Evolutionary conservation across 805 yeast species (phyloP), one percentile per base, ranked within the genome.

Genomic region (Candida morakotiae): DNA sequence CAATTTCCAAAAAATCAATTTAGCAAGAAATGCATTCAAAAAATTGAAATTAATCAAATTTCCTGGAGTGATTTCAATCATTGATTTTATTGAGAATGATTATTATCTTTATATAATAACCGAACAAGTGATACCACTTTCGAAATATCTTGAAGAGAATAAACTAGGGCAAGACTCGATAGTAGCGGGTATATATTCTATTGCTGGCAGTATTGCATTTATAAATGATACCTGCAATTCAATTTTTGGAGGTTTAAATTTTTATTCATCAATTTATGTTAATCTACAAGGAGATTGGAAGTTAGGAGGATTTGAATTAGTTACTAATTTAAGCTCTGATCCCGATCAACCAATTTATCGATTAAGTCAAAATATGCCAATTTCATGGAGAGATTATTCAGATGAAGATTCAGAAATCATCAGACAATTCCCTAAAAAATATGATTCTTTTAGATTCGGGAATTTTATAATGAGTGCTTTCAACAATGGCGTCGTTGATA

Each of bases 231-330:
- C 77, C 41, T 76, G 77, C 24, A 52, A 66, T 5, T 75, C 82
- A 18, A 63, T 83, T 5, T 83, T 85, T 51, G 91, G 88, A 5
- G 39, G 39, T 3, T 45, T 87, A 9, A 69, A 74, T 40, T 33
- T 54, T 9, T 46, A 62, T 14, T 66, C 73, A 28, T 74, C 84
- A 1, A 71, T 89, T 1, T 88, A 64, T 53, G 79, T 86, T 11
- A 82, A 75, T 38, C 35, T 38, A 9, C 73, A 69, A 21, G 95
- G 96, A 10, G 94, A 84, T 51, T 87, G 95, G 91, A 81, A 78
- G 41, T 54, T 89, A 19, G 83, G 84, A 41, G 95, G 96, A 1
- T 79, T 88, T 49, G 97, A 89, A 56, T 56, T 81, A 1, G 59
- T 78, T 24, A 70, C 82, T 2, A 73, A 67, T 38, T 53, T 73